Evolutionary conservation across 2,329 filamentous ascomycete genomes (phyloP), one percentile per base, ranked within the genome.

Genomic region (Beauveria pseudobassiana): DNA sequence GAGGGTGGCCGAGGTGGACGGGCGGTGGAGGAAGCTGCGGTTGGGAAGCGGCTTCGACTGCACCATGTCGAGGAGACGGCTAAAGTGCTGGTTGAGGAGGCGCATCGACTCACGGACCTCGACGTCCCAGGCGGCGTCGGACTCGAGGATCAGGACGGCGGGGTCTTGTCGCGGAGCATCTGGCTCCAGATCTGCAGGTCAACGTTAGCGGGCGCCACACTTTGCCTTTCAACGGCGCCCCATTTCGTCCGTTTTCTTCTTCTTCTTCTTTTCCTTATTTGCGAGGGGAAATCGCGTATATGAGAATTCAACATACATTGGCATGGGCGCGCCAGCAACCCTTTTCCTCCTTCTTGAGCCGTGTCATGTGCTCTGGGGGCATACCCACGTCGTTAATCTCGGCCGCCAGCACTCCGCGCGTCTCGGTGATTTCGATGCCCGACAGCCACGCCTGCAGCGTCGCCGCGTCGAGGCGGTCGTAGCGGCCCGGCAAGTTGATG

Each of bases 91-190:
- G 63, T 69, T 69, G 14, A 69, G 60, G 45, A 55, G 57, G 12
- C 62, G 52, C 66, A 69, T 69, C 61, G 69, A 67, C 14, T 63
- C 62, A 4, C 67, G 67, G 18, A 70, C 40, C 49, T 70, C 65
- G 51, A 70, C 38, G 43, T 71, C 69, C 69, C 69, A 71, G 6
- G 64, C 65, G 20, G 69, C 69, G 59, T 71, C 70, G 30, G 69
- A 69, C 46, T 72, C 70, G 24, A 72, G 59, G 50, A 71, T 64
- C 22, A 72, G 59, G 43, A 69, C 62, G 63, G n/a, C 66, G 60
- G 22, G 28, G 63, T 46, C 42, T 64, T 65, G 26, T 63, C 58
- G 14, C 65, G 62, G 22, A 71, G 65, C 62, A 68, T 67, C 16
- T 68, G 62, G 26, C 63, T 62, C 70, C 70, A 72, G 30, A 71